A percentile compares a stretch with the other conserved stretches of the same genome.
These are phyloP conservation scores for Cardiospermum halicacabum DNA, from an alignment of 345 rosid genomes.

Conservation along the genomic window DNA sequence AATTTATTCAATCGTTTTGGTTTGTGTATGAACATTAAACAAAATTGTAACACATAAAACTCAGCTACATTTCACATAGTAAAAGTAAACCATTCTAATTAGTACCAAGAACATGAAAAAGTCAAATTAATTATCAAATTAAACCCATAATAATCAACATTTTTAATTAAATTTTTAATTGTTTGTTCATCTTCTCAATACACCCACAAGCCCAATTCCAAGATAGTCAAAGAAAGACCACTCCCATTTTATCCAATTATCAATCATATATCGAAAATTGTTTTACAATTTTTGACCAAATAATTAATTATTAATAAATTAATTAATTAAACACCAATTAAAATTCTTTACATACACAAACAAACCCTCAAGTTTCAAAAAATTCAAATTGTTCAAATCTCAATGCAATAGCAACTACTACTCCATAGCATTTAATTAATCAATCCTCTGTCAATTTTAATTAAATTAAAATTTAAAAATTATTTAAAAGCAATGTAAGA, in stretches of 20 bases:
- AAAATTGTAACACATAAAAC: background rate
- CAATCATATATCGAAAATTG: background rate
- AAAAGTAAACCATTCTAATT: background rate
- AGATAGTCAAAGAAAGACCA: constrained; percentile 19
- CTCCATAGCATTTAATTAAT: constrained; percentile 7
- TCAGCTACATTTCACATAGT: background rate
- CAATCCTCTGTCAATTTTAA: background rate
- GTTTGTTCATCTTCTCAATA: background rate
- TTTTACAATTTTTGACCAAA: too few species aligned
- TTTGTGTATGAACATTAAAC: background rate
- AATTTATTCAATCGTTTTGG: background rate
- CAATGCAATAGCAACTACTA: constrained; percentile 10
- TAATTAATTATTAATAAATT: constrained; percentile 12
- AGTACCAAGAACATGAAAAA: constrained; percentile 12
- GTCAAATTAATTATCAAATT: background rate
- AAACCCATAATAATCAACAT: background rate
- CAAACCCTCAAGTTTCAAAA: constrained; percentile 12
- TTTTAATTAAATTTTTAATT: background rate
- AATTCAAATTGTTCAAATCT: constrained; percentile 14
- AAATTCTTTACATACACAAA: constrained; percentile 5
- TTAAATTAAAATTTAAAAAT: background rate
- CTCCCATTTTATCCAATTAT: constrained; percentile 7
- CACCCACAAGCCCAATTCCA: constrained; percentile 18
- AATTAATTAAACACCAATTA: constrained; percentile 12
- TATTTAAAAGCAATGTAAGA: constrained; percentile 1